Base-by-base conservation (phyloP, 202 grass and related monocot genomes). In the Elaeis oleifera region DNA sequence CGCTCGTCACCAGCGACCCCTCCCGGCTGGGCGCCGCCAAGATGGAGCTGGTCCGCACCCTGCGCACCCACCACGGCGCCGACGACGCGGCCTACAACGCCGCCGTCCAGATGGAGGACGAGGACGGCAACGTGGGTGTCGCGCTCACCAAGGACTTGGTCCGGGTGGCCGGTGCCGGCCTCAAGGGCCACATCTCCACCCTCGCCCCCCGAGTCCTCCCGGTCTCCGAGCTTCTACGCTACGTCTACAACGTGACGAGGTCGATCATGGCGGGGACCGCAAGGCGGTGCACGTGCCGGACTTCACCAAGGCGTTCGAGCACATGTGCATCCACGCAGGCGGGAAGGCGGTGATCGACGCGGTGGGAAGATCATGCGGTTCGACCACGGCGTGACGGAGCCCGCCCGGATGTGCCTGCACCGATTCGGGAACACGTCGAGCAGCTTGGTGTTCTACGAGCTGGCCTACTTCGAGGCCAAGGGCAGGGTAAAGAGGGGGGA, bases 341-440 rank as follows among this genome's bases (percentile, higher is more conserved):
- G 65, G 65, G 26, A 68, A 68, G 65, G 65, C 65, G 25, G 65
- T 68, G 51, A 68, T 68, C 50, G 65, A 68, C 65, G 26, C 65
- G 51, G 65, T 68, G 51, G 52, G 26, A 18, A 51, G 23, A 8
- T 68, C 9, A 68, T 68, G 65, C 54, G n/a, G 65, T 56, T 68
- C 18, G 7, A 19, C 23, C 26, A 68, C 51, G 26, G 26, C 24
- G 51, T 55, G 65, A 51, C 54, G n/a, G 65, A 68, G 52, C 65
- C 65, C 26, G 65, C 65, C 23, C n/a, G 70, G 49, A 72, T 72
- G 70, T 63, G 70, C 25, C 18, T 72, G 58, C 70, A 72, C 26
- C 70, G 70, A 9, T 63, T 72, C 49, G 70, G 70, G 17, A 72
- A 72, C 50, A 72, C 70, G 50, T 72, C 70, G 58, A 72, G 70